Conservation (phyloP, 441 rosid genomes). For the Macaranga tanarius region DNA sequence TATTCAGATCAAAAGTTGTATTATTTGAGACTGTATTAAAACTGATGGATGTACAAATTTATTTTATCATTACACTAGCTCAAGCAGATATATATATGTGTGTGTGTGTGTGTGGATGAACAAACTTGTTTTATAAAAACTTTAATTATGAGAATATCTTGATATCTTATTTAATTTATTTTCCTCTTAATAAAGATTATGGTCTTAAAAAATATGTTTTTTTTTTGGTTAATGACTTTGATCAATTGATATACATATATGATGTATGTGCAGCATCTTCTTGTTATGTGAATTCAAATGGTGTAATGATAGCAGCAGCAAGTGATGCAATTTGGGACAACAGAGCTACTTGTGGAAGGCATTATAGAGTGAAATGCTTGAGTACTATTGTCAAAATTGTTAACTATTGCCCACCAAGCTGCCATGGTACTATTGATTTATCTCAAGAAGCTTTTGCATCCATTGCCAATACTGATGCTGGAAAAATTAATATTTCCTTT, state of each 20-base stretch:
- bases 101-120: too few species aligned
- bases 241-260: not conserved
- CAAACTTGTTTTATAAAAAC: too few species aligned
- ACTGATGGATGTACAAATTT: too few species aligned
- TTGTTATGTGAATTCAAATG: conserved; percentile 27
- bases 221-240: not conserved
- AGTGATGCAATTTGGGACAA: conserved; percentile 40
- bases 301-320: conserved; percentile 49
- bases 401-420: conserved; percentile 33
- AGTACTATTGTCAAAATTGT: conserved; percentile 40
- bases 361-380: conserved; percentile 29
- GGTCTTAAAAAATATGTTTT: not conserved
- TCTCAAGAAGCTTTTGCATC: conserved; percentile 42
- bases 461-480: conserved; percentile 42
- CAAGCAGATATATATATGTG: too few species aligned
- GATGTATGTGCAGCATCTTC: conserved; percentile 33
- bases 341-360: conserved; percentile 39
- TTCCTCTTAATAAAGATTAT: too few species aligned
- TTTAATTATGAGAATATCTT: too few species aligned
- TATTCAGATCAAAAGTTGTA: too few species aligned
- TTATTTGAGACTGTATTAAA: too few species aligned
- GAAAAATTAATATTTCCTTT: conserved; percentile 36
- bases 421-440: conserved; percentile 39
- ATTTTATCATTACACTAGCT: too few species aligned
- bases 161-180: too few species aligned